Evolutionary conservation across 1,284 basidiomycete species (phyloP).

Genomic region (Pholiota adiposa): DNA sequence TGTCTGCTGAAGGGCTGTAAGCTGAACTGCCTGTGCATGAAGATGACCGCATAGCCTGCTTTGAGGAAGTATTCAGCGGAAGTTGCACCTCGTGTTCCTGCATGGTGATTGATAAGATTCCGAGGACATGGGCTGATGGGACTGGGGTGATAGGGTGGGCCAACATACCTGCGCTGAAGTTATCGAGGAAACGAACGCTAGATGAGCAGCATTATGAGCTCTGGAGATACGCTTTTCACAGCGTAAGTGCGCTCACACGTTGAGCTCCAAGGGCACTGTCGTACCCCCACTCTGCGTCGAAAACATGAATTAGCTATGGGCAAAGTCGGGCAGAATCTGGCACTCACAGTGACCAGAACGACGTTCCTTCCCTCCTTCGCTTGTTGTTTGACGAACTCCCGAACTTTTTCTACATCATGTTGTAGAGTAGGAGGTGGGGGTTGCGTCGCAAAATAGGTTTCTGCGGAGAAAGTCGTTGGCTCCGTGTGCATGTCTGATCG

Average conservation of each 20-base stretch:
- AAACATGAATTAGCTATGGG: constrained; percentile 9
- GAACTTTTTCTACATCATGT: constrained; percentile 64
- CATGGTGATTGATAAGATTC: constrained; percentile 9
- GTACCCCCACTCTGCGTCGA: constrained; percentile 86
- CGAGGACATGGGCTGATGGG: constrained; percentile 4
- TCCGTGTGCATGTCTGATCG: constrained; percentile 31
- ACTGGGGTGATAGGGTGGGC: background rate
- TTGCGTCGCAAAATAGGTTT: constrained; percentile 87
- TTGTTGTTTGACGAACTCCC: constrained; percentile 79
- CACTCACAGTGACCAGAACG: constrained; percentile 90
- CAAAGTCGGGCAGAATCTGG: background rate
- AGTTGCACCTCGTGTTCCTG: constrained; percentile 94
- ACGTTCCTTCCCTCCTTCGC: constrained; percentile 70
- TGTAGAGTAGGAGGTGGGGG: constrained; percentile 72
- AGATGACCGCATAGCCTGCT: constrained; percentile 96
- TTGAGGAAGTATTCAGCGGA: constrained; percentile 97
- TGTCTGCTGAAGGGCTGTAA: constrained; percentile 96
- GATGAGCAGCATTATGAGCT: constrained; percentile 27
- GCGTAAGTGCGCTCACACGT: constrained; percentile 74
- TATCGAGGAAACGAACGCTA: constrained; percentile 97
- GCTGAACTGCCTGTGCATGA: constrained; percentile 97
- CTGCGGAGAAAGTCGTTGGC: constrained; percentile 73
- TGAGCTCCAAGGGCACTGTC: constrained; percentile 93
- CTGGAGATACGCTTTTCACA: constrained; percentile 22
- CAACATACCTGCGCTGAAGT: constrained; percentile 91